phyloP scores from a whole-genome alignment of 192 early-diverging fungal genomes.

The Lunasporangiospora selenospora region DNA sequence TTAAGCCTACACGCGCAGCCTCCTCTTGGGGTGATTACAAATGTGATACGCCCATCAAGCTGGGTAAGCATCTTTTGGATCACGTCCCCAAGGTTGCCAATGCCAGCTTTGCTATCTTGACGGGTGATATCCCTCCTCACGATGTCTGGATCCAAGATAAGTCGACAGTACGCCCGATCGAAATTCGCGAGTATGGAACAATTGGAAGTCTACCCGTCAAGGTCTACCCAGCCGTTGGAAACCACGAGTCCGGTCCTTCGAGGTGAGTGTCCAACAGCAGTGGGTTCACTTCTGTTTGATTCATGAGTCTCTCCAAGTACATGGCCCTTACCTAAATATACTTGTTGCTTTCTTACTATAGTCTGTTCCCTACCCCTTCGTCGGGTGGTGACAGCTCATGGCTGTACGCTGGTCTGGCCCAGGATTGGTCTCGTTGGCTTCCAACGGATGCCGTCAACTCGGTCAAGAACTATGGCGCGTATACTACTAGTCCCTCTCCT shows the following conservation, averaged over 20 bases:
- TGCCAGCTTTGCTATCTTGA: conserved; percentile 56
- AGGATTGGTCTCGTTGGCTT: conserved; percentile 61
- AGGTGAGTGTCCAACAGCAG: too few relatives aligned
- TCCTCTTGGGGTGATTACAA: conserved; percentile 56
- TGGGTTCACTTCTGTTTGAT: too few relatives aligned
- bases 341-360: neutral
- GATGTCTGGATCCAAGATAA: conserved; percentile 57
- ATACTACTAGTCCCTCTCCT: conserved; percentile 51
- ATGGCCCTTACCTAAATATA: too few relatives aligned
- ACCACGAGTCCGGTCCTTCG: conserved; percentile 61
- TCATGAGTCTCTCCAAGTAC: too few relatives aligned
- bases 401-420: conserved; percentile 55
- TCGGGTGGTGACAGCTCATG: conserved; percentile 46
- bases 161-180: conserved; percentile 44
- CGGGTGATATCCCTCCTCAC: conserved; percentile 64
- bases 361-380: conserved; percentile 38
- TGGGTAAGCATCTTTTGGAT: conserved; percentile 54
- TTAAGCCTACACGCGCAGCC: conserved; percentile 45
- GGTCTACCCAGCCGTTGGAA: conserved; percentile 60
- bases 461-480: conserved; percentile 55
- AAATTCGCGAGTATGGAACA: conserved; percentile 41
- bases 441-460: conserved; percentile 42
- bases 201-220: conserved; percentile 43
- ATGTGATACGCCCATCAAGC: conserved; percentile 55
- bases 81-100: conserved; percentile 51